Evolutionary conservation across 805 yeast species (phyloP).

Genomic region (Yamadazyma sp.): DNA sequence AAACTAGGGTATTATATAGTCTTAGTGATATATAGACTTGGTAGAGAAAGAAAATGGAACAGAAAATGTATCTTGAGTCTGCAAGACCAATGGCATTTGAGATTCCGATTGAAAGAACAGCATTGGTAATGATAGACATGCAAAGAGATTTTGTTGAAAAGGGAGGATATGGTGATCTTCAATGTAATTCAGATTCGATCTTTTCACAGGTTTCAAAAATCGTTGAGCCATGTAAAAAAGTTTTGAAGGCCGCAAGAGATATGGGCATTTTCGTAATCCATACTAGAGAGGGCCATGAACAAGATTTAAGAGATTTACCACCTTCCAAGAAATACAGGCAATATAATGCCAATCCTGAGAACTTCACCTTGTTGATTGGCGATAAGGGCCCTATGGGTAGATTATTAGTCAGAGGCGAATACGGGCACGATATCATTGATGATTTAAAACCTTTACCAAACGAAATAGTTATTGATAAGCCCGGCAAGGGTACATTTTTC

Average conservation of each 20-base stretch:
- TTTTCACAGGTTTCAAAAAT: constrained; percentile 8
- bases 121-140: constrained; percentile 10
- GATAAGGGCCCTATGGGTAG: constrained; percentile 11
- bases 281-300: constrained; percentile 11
- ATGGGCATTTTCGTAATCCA: constrained; percentile 9
- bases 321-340: constrained; percentile 8
- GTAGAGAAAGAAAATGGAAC: not conserved
- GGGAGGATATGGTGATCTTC: constrained; percentile 11
- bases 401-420: constrained; percentile 9
- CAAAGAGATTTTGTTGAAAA: constrained; percentile 10
- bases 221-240: constrained; percentile 7
- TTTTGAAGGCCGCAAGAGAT: constrained; percentile 8
- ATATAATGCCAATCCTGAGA: constrained; percentile 7
- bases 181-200: constrained; percentile 5
- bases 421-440: constrained; percentile 9
- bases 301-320: constrained; percentile 11
- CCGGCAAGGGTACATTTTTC: constrained; percentile 12
- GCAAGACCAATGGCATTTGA: constrained; percentile 6
- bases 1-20: too few relatives aligned
- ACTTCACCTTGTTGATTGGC: constrained; percentile 9
- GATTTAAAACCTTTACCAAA: constrained; percentile 4
- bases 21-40: not conserved
- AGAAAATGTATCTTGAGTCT: not conserved
- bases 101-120: constrained; percentile 7
- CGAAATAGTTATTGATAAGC: constrained; percentile 12